These are phyloP conservation scores for Adiantum capillusveneris DNA, from an alignment of 75 land plant genomes.

Conservation along the genomic window DNA sequence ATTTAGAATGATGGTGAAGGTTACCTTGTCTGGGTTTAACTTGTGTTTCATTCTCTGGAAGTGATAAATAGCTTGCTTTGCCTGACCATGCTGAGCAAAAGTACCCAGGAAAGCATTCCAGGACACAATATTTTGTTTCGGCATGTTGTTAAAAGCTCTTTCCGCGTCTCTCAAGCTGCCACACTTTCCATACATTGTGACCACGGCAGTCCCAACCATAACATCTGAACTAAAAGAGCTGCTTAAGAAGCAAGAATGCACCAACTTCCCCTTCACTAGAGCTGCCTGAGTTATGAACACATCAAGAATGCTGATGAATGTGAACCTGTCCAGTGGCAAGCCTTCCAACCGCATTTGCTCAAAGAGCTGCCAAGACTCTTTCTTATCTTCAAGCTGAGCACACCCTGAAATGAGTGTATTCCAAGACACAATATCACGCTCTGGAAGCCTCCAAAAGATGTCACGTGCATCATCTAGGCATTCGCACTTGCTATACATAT, in stretches of 20 bases:
- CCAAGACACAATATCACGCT: constrained; percentile 6
- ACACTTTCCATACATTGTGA: constrained; percentile 30
- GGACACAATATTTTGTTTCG: constrained; percentile 7
- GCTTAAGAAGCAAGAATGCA: constrained; percentile 15
- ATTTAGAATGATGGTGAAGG: constrained; percentile 23
- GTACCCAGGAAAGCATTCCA: constrained; percentile 26
- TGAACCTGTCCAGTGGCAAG: constrained; percentile 11
- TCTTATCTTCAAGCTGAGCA: constrained; percentile 15
- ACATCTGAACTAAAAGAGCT: constrained; percentile 4
- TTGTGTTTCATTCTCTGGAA: constrained; percentile 27
- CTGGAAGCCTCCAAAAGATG: constrained; percentile 3
- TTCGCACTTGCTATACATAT: constrained; percentile 3
- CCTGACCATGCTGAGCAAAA: constrained; percentile 27
- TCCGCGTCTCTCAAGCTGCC: constrained; percentile 18
- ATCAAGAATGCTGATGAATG: constrained; percentile 18
- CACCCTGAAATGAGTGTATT: constrained; percentile 16
- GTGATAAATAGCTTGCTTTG: constrained; percentile 13
- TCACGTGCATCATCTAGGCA: not conserved
- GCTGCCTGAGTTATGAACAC: constrained; percentile 7
- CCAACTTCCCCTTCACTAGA: constrained; percentile 12
- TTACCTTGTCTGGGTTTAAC: constrained; percentile 25
- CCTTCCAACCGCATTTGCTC: constrained; percentile 21
- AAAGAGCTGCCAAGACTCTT: constrained; percentile 12
- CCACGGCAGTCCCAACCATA: constrained; percentile 10
- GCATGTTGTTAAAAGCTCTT: constrained; percentile 12